Percentiles rank a stretch among this genome's conserved stretches.
Conservation (phyloP, 2,329 filamentous ascomycete species). For the Pleochaeta shiraiana region DNA sequence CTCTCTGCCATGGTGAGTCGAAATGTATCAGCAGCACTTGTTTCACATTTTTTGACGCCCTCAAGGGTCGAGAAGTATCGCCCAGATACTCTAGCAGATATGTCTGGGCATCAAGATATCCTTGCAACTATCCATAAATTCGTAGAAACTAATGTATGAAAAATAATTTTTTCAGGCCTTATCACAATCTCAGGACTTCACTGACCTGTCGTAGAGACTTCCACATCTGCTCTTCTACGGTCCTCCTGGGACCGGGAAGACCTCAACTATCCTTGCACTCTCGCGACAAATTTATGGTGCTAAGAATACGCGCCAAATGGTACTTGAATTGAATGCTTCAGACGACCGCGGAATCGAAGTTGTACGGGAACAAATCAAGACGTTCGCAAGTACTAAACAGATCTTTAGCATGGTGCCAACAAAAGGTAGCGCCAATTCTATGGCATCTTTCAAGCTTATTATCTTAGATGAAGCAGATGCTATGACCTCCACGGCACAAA, state of each 20-base stretch:
- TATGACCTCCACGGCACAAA: constrained; percentile 97
- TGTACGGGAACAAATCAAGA: constrained; percentile 97
- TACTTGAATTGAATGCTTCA: constrained; percentile 90
- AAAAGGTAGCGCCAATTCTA: constrained; percentile 23
- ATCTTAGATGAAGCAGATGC: constrained; percentile 98
- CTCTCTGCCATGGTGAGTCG: constrained; percentile 65
- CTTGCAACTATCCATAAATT: constrained; percentile 97
- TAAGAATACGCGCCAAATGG: constrained; percentile 94
- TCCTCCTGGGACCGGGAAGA: constrained; percentile 92
- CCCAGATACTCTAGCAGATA: constrained; percentile 69
- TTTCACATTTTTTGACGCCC: background rate
- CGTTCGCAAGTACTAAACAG: constrained; percentile 93
- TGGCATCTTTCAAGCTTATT: constrained; percentile 82
- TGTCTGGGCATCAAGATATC: constrained; percentile 94
- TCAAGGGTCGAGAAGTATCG: constrained; percentile 90
- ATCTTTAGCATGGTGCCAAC: constrained; percentile 56
- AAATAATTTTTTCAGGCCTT: too few relatives aligned
- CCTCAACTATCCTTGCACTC: constrained; percentile 84
- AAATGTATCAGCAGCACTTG: background rate
- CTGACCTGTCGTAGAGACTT: constrained; percentile 32
- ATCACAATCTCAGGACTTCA: background rate
- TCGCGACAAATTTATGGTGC: constrained; percentile 80
- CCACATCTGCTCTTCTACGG: constrained; percentile 95
- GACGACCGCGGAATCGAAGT: constrained; percentile 97
- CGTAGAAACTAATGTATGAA: constrained; percentile 58